Conservation (phyloP, 352 stramenopile species). For the Phytophthora sp. region DNA sequence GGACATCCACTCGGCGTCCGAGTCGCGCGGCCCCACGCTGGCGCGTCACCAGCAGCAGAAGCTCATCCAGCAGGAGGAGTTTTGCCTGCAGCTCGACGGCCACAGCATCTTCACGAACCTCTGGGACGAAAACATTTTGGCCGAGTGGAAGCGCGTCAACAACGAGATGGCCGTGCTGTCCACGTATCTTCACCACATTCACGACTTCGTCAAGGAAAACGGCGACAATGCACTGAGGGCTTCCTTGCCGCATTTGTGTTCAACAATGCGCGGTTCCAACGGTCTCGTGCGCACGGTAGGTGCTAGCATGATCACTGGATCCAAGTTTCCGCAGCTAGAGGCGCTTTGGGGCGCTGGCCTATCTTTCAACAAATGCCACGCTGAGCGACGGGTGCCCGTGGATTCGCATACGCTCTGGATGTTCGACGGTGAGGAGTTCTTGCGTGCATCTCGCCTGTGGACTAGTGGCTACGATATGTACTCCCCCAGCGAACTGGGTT, state of each 20-base stretch:
- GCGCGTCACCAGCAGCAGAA: slow-evolving; percentile 86
- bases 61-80: slow-evolving; percentile 76
- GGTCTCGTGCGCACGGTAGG: slow-evolving; percentile 74
- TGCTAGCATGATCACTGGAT: slow-evolving; percentile 78
- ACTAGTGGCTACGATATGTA: slow-evolving; percentile 78
- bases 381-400: slow-evolving; percentile 71
- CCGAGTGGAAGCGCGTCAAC: slow-evolving; percentile 72
- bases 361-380: slow-evolving; percentile 88
- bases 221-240: slow-evolving; percentile 71
- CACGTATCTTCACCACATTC: slow-evolving; percentile 84
- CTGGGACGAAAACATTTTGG: slow-evolving; percentile 78
- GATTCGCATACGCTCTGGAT: slow-evolving; percentile 86
- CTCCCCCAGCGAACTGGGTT: slow-evolving; percentile 59
- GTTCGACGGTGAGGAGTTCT: slow-evolving; percentile 78
- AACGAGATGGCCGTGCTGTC: slow-evolving; percentile 89
- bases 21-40: slow-evolving; percentile 80
- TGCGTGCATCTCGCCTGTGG: slow-evolving; percentile 66
- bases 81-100: slow-evolving; percentile 85
- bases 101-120: slow-evolving; percentile 89
- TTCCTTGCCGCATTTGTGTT: slow-evolving; percentile 76
- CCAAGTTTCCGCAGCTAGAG: slow-evolving; percentile 76
- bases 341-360: slow-evolving; percentile 81
- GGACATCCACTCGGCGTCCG: slow-evolving; percentile 65
- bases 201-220: slow-evolving; percentile 83
- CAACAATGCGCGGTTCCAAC: slow-evolving; percentile 73